Percentiles rank a stretch among this genome's conserved stretches.
Evolutionary conservation across 108 stramenopile genomes (phyloP).

Genomic region (Asterionellopsis glacialis): DNA sequence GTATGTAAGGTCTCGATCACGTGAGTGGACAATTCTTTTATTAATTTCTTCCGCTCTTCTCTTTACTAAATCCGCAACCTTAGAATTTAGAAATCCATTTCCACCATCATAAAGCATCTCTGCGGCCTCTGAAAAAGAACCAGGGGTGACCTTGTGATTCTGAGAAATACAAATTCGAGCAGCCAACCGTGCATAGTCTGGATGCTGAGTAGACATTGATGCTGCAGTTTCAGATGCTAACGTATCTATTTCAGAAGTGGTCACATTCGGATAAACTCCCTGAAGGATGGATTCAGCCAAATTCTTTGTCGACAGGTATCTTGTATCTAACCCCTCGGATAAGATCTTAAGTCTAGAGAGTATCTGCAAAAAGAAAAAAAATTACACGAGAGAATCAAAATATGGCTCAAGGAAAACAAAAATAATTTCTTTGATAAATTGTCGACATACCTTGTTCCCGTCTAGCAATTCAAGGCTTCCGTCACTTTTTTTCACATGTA

Average conservation of each 20-base stretch:
- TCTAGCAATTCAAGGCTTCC: no score
- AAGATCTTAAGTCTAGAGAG: slow-evolving; percentile 23
- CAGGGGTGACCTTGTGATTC: slow-evolving; percentile 83
- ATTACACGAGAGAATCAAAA: background rate
- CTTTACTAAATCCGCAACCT: slow-evolving; percentile 64
- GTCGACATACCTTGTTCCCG: no score
- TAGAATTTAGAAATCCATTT: slow-evolving; percentile 70
- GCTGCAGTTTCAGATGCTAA: slow-evolving; percentile 95
- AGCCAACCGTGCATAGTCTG: slow-evolving; percentile 88
- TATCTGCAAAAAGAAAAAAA: slow-evolving; percentile 17
- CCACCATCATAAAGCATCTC: slow-evolving; percentile 42
- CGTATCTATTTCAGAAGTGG: slow-evolving; percentile 87
- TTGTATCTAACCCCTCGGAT: slow-evolving; percentile 36
- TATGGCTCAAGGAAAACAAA: no score
- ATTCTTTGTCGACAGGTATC: slow-evolving; percentile 35
- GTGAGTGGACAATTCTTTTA: slow-evolving; percentile 57
- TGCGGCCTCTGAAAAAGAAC: slow-evolving; percentile 80
- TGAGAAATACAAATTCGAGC: slow-evolving; percentile 84
- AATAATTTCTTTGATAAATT: no score
- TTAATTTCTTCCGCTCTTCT: slow-evolving; percentile 59
- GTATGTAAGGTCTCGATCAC: slow-evolving; percentile 88
- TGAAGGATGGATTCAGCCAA: slow-evolving; percentile 54
- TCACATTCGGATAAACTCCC: slow-evolving; percentile 87
- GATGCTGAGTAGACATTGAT: slow-evolving; percentile 91
- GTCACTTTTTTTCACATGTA: no score